Percentiles rank a stretch among this genome's conserved stretches.
Conservation (phyloP, 73 alveolate genomes). For the Paramecium sexaurelia region DNA sequence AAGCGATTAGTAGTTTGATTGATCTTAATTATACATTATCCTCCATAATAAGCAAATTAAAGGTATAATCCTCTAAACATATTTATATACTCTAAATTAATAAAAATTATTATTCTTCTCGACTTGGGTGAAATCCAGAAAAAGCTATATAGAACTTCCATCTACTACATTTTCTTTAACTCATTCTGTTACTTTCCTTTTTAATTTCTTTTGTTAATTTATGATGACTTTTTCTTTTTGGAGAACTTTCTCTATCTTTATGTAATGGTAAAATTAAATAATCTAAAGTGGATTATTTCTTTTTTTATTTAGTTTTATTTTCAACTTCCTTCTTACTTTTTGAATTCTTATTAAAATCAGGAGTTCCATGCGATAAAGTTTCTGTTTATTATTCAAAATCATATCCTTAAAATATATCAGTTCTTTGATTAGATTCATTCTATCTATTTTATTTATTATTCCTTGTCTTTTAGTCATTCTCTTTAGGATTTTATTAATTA, state of each 20-base stretch:
- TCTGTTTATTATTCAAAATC: neutral
- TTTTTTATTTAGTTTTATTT: neutral
- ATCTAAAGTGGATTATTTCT: neutral
- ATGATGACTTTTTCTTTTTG: neutral
- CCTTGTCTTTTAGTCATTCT: neutral
- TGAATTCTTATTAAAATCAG: neutral
- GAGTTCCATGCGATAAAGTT: neutral
- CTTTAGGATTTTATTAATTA: neutral
- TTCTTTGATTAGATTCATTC: neutral
- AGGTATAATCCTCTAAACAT: neutral
- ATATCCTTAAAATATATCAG: neutral
- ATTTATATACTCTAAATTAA: neutral
- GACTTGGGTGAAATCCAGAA: conserved; percentile 1
- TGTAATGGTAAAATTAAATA: neutral
- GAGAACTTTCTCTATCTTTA: neutral
- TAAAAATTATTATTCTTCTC: conserved; percentile 1
- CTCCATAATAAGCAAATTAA: neutral
- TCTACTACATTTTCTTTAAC: conserved; percentile 3
- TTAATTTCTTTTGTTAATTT: neutral
- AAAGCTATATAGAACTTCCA: neutral
- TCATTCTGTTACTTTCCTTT: neutral
- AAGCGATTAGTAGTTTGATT: neutral
- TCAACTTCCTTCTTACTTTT: neutral
- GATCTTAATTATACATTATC: neutral
- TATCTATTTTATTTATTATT: neutral